Conservation (phyloP, 2,329 filamentous ascomycete species). For the Zymoseptoria passerinii region DNA sequence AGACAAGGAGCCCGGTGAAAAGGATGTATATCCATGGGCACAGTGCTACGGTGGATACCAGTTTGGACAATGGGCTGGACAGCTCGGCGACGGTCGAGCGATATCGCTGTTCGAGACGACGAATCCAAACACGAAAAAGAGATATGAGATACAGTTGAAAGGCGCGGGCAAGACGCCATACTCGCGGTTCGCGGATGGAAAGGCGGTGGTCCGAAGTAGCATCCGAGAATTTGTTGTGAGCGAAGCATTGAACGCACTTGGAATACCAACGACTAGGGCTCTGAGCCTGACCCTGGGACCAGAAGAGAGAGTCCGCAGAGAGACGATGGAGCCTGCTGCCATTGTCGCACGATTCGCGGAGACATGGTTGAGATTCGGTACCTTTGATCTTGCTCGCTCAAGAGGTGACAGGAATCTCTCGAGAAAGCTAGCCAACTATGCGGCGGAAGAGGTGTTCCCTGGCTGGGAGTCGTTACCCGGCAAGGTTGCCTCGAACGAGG, state of each 20-base stretch:
- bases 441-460: constrained; percentile 77
- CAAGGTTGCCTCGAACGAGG: constrained; percentile 40
- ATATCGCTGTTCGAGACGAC: constrained; percentile 90
- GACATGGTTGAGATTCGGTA: constrained; percentile 87
- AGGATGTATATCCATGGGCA: constrained; percentile 88
- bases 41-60: constrained; percentile 84
- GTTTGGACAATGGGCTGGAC: constrained; percentile 81
- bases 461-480: constrained; percentile 80
- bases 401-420: constrained; percentile 70
- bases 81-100: constrained; percentile 87
- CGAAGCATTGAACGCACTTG: constrained; percentile 76
- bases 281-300: constrained; percentile 73
- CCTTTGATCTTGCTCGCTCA: constrained; percentile 82
- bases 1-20: constrained; percentile 43
- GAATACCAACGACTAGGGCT: constrained; percentile 79
- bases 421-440: constrained; percentile 67
- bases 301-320: constrained; percentile 63
- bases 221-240: constrained; percentile 92
- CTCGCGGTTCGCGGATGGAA: constrained; percentile 90
- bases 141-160: constrained; percentile 90
- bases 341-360: constrained; percentile 89
- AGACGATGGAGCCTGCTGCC: constrained; percentile 78
- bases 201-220: constrained; percentile 83
- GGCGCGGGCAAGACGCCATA: constrained; percentile 91
- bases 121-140: constrained; percentile 59